Percentiles rank a stretch among this genome's conserved stretches.
These are phyloP conservation scores for Phylloboletellus chloephorus DNA, from an alignment of 1,284 basidiomycete species.

Conservation along the genomic window DNA sequence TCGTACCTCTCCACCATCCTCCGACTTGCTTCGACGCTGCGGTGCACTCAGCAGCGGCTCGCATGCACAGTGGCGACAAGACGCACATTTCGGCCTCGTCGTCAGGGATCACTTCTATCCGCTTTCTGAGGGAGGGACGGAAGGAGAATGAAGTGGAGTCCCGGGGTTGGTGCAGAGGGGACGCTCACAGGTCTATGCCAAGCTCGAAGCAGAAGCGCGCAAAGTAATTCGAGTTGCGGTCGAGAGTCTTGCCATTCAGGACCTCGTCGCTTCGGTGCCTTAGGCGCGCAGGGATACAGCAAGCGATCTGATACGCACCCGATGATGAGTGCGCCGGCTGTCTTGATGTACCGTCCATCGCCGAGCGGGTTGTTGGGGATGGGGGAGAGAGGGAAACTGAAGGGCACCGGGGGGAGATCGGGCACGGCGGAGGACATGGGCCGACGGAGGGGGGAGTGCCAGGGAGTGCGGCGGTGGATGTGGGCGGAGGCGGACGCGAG, in stretches of 20 bases:
- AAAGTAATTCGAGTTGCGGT: conserved; percentile 82
- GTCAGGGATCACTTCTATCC: conserved; percentile 89
- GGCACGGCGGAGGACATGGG: conserved; percentile 7
- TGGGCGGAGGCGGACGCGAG: conserved; percentile 10
- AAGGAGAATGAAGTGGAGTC: no score
- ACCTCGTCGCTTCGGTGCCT: conserved; percentile 64
- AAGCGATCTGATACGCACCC: conserved; percentile 43
- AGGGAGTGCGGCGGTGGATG: conserved; percentile 5
- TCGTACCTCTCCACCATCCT: conserved; percentile 82
- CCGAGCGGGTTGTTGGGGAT: conserved; percentile 61
- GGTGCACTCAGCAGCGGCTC: background rate
- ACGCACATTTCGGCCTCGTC: conserved; percentile 84
- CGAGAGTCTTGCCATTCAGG: conserved; percentile 82
- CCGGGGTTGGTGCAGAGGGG: background rate
- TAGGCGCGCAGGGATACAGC: background rate
- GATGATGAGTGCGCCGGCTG: conserved; percentile 70
- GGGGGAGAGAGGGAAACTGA: conserved; percentile 49
- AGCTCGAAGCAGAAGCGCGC: conserved; percentile 85
- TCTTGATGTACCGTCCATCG: conserved; percentile 63
- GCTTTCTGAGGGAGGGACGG: conserved; percentile 48
- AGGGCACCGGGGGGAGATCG: conserved; percentile 8
- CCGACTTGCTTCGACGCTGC: conserved; percentile 76
- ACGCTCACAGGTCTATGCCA: conserved; percentile 76
- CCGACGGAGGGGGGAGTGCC: background rate
- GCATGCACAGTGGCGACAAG: background rate